Evolutionary conservation across 2,329 filamentous ascomycete species (phyloP), one percentile per base, ranked within the genome.

Genomic region (Neopestalotiopsis sp.): DNA sequence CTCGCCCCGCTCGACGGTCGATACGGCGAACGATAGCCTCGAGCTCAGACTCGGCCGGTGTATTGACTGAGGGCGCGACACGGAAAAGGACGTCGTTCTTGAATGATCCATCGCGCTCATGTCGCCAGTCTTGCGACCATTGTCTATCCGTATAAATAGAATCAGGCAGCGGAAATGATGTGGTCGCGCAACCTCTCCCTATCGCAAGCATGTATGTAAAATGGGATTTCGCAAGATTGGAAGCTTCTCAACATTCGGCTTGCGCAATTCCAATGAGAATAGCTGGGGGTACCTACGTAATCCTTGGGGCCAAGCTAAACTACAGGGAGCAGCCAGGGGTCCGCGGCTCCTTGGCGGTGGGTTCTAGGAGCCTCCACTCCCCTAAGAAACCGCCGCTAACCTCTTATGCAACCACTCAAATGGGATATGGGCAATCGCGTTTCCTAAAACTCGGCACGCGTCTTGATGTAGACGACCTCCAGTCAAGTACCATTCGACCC

Each of bases 11-110:
- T 94, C 91, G 70, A 85, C 86, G 70, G 82, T 88, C 67, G 90
- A 92, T 68, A 93, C 85, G 45, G 89, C 89, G 70, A 91, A 91
- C 59, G 91, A 90, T 64, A 94, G 84, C 70, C 92, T 87, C 73
- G 89, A 90, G 78, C 82, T 84, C 78, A 91, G 84, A 70, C 90
- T 91, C 57, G 87, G 81, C 76, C 88, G 85, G 70, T 83, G 83
- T 76, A 76, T 73, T 75, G 77, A 76, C 68, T 79, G 80, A 62
- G 80, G 75, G 61, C 76, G 81, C 67, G 85, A 82, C 69, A 85
- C 82, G 68, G 86, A 84, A 79, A 87, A 86, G 70, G 89, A 89
- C 70, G 86, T 81, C 78, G 89, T 82, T 83, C 81, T 81, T 71
- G 83, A 80, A 78, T 28, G 24, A 28, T 80, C 86, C 86, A 88